phyloP scores from a whole-genome alignment of 2,329 filamentous ascomycete genomes.

The Dothistroma septosporum region DNA sequence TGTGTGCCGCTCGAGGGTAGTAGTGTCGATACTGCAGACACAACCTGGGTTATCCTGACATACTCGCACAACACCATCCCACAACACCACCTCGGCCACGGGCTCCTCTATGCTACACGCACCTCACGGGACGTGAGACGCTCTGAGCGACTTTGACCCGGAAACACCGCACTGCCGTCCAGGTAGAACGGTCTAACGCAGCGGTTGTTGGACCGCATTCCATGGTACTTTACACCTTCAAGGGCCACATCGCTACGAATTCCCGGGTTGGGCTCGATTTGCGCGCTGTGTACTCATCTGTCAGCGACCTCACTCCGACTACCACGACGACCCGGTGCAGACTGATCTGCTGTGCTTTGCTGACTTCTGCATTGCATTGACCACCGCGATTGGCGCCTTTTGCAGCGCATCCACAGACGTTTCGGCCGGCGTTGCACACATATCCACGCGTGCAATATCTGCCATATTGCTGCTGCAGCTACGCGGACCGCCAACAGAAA shows the following conservation, averaged over 20 bases:
- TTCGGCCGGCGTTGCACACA: background rate
- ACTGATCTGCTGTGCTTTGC: background rate
- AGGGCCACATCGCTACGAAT: too few species aligned
- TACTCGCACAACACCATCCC: background rate
- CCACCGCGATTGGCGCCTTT: background rate
- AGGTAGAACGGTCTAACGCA: too few species aligned
- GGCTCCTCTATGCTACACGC: background rate
- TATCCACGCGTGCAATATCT: background rate
- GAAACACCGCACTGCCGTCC: background rate
- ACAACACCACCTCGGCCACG: background rate
- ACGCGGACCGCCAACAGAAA: background rate
- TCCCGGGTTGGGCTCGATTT: background rate
- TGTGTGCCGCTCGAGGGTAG: background rate
- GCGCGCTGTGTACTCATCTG: background rate
- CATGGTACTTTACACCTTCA: background rate
- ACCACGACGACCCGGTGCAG: background rate
- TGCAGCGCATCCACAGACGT: background rate
- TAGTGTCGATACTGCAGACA: background rate
- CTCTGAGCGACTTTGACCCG: background rate
- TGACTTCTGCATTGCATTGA: background rate
- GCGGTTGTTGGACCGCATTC: background rate
- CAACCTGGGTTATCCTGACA: background rate
- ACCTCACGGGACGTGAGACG: background rate
- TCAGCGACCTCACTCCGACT: background rate
- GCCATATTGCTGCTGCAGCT: conserved; percentile 4